Conservation (phyloP, 1,284 basidiomycete genomes). For the Apiotrichum akiyoshidainum region DNA sequence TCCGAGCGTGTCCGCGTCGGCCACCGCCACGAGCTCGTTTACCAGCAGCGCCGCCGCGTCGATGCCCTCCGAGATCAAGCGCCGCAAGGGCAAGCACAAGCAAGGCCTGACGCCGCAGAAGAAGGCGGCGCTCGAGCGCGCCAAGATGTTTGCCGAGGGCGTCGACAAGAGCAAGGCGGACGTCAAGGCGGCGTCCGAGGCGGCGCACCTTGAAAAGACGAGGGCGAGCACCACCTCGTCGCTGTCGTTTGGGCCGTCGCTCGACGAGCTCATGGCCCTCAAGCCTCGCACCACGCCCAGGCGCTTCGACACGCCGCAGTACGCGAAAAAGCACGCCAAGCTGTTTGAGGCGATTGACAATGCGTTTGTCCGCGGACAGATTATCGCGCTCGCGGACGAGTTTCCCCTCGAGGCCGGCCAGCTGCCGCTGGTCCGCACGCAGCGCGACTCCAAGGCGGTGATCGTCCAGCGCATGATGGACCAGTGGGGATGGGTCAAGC, state of each 20-base stretch:
- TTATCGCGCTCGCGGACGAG: conserved; percentile 12
- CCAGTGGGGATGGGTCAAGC: conserved; percentile 19
- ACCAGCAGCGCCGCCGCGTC: not conserved
- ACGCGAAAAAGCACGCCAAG: conserved; percentile 1
- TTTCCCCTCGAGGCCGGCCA: not conserved
- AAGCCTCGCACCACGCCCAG: not conserved
- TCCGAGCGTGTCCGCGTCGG: not conserved
- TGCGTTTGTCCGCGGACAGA: conserved; percentile 22
- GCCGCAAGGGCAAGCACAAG: not conserved
- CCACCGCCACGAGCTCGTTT: not conserved
- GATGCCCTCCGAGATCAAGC: not conserved
- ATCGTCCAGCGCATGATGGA: conserved; percentile 14
- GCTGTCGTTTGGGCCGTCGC: not conserved
- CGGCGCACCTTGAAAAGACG: not conserved
- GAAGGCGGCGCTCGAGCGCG: conserved; percentile 1
- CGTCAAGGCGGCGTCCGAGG: not conserved
- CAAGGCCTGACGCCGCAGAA: not conserved
- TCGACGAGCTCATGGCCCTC: not conserved
- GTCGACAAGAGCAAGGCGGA: not conserved
- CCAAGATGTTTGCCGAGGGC: not conserved
- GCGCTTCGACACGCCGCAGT: not conserved
- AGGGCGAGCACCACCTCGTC: not conserved
- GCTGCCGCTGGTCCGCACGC: not conserved
- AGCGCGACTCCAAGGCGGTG: not conserved
- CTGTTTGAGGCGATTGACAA: conserved; percentile 12